These are phyloP conservation scores for Teunomyces atbi DNA, from an alignment of 805 yeast species.

Conservation along the genomic window DNA sequence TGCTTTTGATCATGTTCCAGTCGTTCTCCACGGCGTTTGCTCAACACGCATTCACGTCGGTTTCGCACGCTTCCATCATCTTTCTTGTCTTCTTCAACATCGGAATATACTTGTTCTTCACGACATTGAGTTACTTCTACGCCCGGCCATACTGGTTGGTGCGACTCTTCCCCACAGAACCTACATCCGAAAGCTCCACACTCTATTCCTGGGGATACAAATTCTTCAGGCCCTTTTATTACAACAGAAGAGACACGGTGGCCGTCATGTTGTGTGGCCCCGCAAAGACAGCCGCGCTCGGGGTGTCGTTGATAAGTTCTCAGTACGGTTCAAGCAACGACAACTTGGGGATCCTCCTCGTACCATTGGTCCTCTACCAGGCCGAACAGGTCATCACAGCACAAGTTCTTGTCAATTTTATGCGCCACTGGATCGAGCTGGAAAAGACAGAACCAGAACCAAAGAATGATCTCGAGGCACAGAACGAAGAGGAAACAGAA, in stretches of 20 bases:
- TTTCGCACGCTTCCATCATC: slow-evolving; percentile 65
- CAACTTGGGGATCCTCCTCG: slow-evolving; percentile 67
- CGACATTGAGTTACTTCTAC: slow-evolving; percentile 54
- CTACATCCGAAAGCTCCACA: slow-evolving; percentile 44
- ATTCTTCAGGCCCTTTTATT: slow-evolving; percentile 63
- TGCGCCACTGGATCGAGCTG: slow-evolving; percentile 66
- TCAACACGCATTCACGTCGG: slow-evolving; percentile 72
- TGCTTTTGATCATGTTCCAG: slow-evolving; percentile 71
- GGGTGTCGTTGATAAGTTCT: slow-evolving; percentile 77
- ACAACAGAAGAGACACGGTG: slow-evolving; percentile 68
- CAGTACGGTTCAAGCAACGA: slow-evolving; percentile 68
- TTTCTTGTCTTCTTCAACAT: slow-evolving; percentile 80
- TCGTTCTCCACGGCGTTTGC: slow-evolving; percentile 87
- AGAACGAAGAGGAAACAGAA: not conserved
- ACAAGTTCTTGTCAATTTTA: slow-evolving; percentile 61
- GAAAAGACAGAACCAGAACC: slow-evolving; percentile 15
- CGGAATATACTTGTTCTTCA: slow-evolving; percentile 76
- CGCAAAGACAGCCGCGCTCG: slow-evolving; percentile 90
- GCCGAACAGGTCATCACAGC: slow-evolving; percentile 86
- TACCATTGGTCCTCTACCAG: slow-evolving; percentile 83
- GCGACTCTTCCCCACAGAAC: slow-evolving; percentile 43
- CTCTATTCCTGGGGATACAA: slow-evolving; percentile 46
- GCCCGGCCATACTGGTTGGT: slow-evolving; percentile 60
- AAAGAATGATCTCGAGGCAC: not conserved
- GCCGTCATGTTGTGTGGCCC: slow-evolving; percentile 86